These are phyloP conservation scores for Myochromella boudieri DNA, from an alignment of 768 basidiomycete genomes.

Conservation along the genomic window DNA sequence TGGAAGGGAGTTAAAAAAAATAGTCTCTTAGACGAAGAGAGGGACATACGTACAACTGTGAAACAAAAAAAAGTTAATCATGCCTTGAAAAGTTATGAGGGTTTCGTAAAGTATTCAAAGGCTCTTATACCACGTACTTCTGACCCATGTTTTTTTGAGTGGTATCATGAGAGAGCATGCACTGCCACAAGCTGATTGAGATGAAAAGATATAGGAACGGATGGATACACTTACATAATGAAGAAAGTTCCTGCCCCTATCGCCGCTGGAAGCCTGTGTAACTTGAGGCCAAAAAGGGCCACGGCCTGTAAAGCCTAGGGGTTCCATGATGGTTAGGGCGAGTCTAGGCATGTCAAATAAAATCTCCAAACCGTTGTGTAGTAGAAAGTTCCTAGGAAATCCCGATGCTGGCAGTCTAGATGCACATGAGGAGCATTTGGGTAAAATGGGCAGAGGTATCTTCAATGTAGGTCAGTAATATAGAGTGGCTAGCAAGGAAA, in stretches of 20 bases:
- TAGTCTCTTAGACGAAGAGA: background rate
- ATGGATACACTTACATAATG: slow-evolving; percentile 36
- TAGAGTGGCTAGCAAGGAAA: slow-evolving; percentile 2
- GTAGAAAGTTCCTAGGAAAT: slow-evolving; percentile 49
- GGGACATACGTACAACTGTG: slow-evolving; percentile 51
- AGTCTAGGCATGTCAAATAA: slow-evolving; percentile 2
- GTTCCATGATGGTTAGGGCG: background rate
- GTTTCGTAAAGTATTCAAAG: background rate
- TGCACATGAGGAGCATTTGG: slow-evolving; percentile 15
- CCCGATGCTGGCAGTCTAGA: slow-evolving; percentile 37
- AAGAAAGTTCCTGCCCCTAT: slow-evolving; percentile 58
- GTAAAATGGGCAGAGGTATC: slow-evolving; percentile 45
- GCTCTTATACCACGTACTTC: slow-evolving; percentile 27
- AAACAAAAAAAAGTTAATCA: slow-evolving; percentile 75
- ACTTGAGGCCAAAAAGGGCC: slow-evolving; percentile 67
- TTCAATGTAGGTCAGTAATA: no score
- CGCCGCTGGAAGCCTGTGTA: slow-evolving; percentile 66
- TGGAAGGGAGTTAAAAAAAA: slow-evolving; percentile 25
- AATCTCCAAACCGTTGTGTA: slow-evolving; percentile 39
- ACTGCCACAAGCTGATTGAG: slow-evolving; percentile 19
- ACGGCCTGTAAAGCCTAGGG: slow-evolving; percentile 58
- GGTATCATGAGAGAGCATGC: slow-evolving; percentile 41
- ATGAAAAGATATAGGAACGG: background rate
- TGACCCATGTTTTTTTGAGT: slow-evolving; percentile 27
- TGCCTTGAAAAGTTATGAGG: slow-evolving; percentile 33